Conservation (phyloP, 2,329 filamentous ascomycete genomes). For the Epichloe amarillans region DNA sequence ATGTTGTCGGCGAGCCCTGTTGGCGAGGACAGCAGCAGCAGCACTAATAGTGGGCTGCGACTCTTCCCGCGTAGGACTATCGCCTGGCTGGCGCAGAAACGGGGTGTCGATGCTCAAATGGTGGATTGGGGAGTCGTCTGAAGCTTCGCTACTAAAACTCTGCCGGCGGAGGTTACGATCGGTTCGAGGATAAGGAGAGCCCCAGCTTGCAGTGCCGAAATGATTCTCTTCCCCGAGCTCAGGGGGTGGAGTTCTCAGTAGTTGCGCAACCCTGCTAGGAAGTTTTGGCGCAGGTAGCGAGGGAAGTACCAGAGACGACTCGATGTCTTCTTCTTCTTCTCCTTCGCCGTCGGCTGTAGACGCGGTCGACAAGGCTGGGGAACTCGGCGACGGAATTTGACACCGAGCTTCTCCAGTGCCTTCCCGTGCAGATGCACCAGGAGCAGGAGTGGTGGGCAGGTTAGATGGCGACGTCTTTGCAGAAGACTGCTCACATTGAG, state of each 20-base stretch:
- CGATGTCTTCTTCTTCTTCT: slow-evolving; percentile 36
- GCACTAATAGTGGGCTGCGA: slow-evolving; percentile 30
- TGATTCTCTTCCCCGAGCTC: slow-evolving; percentile 21
- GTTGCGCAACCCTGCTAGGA: slow-evolving; percentile 38
- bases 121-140: slow-evolving; percentile 47
- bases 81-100: slow-evolving; percentile 42
- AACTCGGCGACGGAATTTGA: slow-evolving; percentile 28
- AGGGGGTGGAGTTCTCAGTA: slow-evolving; percentile 39
- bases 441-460: slow-evolving; percentile 35
- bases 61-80: slow-evolving; percentile 19
- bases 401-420: slow-evolving; percentile 27
- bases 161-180: slow-evolving; percentile 37
- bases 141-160: slow-evolving; percentile 45
- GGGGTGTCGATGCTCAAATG: slow-evolving; percentile 49
- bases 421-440: slow-evolving; percentile 50
- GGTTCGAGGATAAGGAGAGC: slow-evolving; percentile 70
- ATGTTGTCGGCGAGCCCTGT: slow-evolving; percentile 44
- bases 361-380: slow-evolving; percentile 46
- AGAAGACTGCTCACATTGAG: slow-evolving; percentile 19
- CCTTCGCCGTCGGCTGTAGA: slow-evolving; percentile 47
- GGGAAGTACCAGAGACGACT: slow-evolving; percentile 44
- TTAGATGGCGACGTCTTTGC: slow-evolving; percentile 44
- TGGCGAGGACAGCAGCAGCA: slow-evolving; percentile 49
- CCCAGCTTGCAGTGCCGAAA: slow-evolving; percentile 71
- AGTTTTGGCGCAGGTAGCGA: slow-evolving; percentile 45